Evolutionary conservation across 768 basidiomycete species (phyloP).

Genomic region (Serpula lacrymans): DNA sequence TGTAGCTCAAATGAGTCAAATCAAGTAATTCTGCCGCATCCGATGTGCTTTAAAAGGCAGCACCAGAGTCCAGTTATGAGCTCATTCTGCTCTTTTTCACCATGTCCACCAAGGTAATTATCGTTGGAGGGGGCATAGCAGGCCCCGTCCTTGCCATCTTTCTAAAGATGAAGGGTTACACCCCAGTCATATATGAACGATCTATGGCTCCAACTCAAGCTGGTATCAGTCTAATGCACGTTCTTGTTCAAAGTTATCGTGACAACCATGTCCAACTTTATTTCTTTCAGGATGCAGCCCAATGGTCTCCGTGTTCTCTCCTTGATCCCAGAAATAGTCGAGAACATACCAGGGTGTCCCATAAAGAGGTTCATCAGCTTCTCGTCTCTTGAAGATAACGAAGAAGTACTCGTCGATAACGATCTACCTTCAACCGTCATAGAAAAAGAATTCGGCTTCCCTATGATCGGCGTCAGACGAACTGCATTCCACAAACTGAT

Average conservation of each 20-base stretch:
- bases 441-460: slow-evolving; percentile 17
- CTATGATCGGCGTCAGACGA: slow-evolving; percentile 29
- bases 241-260: neutral
- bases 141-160: slow-evolving; percentile 38
- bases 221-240: slow-evolving; percentile 33
- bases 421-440: slow-evolving; percentile 18
- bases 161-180: slow-evolving; percentile 35
- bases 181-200: slow-evolving; percentile 35
- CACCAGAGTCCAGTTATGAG: too few relatives aligned
- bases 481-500: slow-evolving; percentile 27
- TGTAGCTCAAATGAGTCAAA: neutral
- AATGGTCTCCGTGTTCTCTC: slow-evolving; percentile 26
- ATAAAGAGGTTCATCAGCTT: slow-evolving; percentile 10
- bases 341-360: slow-evolving; percentile 18
- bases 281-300: slow-evolving; percentile 19
- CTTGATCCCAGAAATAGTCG: slow-evolving; percentile 24
- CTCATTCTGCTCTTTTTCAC: neutral
- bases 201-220: slow-evolving; percentile 12
- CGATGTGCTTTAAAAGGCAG: too few relatives aligned
- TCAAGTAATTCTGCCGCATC: too few relatives aligned
- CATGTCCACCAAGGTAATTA: slow-evolving; percentile 28
- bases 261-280: neutral
- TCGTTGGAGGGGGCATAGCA: slow-evolving; percentile 37
- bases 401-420: slow-evolving; percentile 22
- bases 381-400: slow-evolving; percentile 22